Evolutionary conservation across 306 rosid species (phyloP).

Genomic region (Medicago lupulina): DNA sequence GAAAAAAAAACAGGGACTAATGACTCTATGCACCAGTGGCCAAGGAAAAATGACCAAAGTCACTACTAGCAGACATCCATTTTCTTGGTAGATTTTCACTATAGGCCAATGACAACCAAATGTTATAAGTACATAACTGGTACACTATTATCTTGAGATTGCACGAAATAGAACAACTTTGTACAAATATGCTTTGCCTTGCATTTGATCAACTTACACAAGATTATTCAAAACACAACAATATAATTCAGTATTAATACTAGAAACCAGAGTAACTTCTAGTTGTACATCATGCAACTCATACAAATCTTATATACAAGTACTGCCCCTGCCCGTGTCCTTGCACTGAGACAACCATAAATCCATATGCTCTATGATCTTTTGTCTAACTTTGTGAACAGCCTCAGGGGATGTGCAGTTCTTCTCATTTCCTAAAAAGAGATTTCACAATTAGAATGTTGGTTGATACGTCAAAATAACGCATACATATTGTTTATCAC

Average conservation of each 20-base stretch:
- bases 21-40: background rate
- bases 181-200: background rate
- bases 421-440: conserved; percentile 65
- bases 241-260: background rate
- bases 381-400: conserved; percentile 79
- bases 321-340: conserved; percentile 43
- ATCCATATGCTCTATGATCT: conserved; percentile 74
- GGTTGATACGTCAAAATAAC: conserved; percentile 9
- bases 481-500: background rate
- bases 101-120: background rate
- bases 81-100: background rate
- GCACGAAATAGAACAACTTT: background rate
- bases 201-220: conserved; percentile 19
- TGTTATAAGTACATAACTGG: background rate
- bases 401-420: conserved; percentile 84
- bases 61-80: background rate
- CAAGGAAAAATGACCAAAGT: no score
- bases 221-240: conserved; percentile 5
- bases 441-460: conserved; percentile 26
- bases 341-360: conserved; percentile 85
- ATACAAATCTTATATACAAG: conserved; percentile 41
- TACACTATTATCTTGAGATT: background rate
- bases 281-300: background rate
- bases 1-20: background rate
- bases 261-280: conserved; percentile 27